Evolutionary conservation across 306 rosid species (phyloP).

Genomic region (Pyrus communis): DNA sequence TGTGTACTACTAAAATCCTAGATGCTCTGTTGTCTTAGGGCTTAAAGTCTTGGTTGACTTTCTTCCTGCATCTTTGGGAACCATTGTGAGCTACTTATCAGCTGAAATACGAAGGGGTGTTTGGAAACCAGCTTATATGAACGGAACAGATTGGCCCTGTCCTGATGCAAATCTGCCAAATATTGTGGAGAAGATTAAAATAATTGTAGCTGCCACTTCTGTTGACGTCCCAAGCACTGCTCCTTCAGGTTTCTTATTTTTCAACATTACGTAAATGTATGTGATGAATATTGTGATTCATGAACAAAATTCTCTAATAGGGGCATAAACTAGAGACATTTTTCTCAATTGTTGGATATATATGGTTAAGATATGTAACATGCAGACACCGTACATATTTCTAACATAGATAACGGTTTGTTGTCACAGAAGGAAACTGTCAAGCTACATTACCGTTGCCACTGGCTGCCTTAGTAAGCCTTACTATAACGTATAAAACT

Average conservation of each 20-base stretch:
- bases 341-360: background rate
- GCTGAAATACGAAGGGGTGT: conserved; percentile 89
- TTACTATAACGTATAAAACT: conserved; percentile 83
- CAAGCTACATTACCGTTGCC: conserved; percentile 91
- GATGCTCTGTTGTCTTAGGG: conserved; percentile 37
- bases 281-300: too few species aligned
- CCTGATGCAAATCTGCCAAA: conserved; percentile 78
- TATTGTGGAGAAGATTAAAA: conserved; percentile 74
- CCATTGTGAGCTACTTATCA: conserved; percentile 84
- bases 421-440: conserved; percentile 56
- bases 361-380: background rate
- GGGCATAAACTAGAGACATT: background rate
- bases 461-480: conserved; percentile 88
- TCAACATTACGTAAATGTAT: background rate
- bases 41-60: conserved; percentile 92
- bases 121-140: conserved; percentile 92
- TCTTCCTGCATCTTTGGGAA: conserved; percentile 93
- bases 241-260: conserved; percentile 53
- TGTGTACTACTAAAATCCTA: background rate
- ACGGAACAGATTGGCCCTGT: conserved; percentile 98
- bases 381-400: background rate
- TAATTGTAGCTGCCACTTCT: conserved; percentile 82
- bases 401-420: background rate
- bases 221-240: conserved; percentile 78
- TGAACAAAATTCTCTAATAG: too few species aligned